Base-by-base conservation (phyloP, 176 grass and related monocot genomes). In the Tillandsia leiboldiana region DNA sequence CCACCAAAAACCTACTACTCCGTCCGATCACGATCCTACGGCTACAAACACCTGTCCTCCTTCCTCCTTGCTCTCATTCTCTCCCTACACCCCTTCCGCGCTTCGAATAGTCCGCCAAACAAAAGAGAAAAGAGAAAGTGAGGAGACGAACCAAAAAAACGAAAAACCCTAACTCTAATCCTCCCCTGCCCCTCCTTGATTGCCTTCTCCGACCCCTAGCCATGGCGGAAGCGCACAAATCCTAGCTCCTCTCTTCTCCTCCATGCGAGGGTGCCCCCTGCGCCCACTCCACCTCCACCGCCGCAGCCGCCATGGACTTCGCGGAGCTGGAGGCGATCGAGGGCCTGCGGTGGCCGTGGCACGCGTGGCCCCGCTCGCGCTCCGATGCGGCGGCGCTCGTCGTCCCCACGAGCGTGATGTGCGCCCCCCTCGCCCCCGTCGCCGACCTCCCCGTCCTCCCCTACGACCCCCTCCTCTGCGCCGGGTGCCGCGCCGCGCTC, bases 281-380 rank as follows among this genome's bases (percentile, higher is more conserved):
- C 68, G 42, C 73, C 68, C 50, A 73, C 58, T n/a, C 50, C 17
- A 50, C 78, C 59, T 11, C 51, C 65, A 24, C 69, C 50, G 11
- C 12, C 20, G 11, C 22, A 4, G 51, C 12, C 51, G 23, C 83
- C 77, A 99, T 93, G 94, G 94, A 93, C 79, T 99, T 99, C 80
- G 82, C 84, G 47, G 90, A 99, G 94, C 80, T 99, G 77, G 94
- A 99, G 84, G 84, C 90, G 51, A 88, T 93, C 63, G 94, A 99
- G 86, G 94, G 94, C 51, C 82, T 99, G 8, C 94, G 89, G 5
- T 93, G 87, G 94, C 86, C 94, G 53, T 99, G 90, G 94, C 90
- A 99, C 70, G 65, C 90, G 22, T 99, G 94, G 94, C 90, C 90
- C 26, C 51, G 74, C 50, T 77, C 80, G 13, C 62, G 82, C 11